Evolutionary conservation across 2,329 filamentous ascomycete genomes (phyloP).

Genomic region (Trichoderma sp.): DNA sequence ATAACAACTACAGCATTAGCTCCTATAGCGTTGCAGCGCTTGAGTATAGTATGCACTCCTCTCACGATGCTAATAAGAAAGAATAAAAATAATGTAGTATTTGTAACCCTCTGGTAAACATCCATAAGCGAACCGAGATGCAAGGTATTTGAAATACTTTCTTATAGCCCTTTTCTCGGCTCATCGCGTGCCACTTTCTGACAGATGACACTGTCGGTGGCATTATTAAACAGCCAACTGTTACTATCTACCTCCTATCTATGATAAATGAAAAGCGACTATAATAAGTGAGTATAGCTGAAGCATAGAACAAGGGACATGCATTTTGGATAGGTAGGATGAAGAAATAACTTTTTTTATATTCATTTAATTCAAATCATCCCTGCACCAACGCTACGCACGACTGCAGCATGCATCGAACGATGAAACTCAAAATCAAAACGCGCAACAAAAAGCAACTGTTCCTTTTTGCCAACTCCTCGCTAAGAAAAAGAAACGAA

Average conservation of each 20-base stretch:
- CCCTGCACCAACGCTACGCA: neutral
- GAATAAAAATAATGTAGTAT: neutral
- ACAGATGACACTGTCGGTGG: neutral
- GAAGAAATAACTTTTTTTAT: neutral
- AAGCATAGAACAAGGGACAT: neutral
- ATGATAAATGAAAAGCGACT: neutral
- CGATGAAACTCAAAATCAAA: neutral
- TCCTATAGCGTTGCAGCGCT: neutral
- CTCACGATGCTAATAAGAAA: neutral
- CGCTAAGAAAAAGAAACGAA: constrained; percentile 27
- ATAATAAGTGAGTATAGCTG: neutral
- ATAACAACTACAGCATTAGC: neutral
- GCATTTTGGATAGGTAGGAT: neutral
- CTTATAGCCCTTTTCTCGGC: neutral
- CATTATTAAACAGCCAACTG: neutral
- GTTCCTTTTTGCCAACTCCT: constrained; percentile 27
- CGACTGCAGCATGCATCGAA: neutral
- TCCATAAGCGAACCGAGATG: neutral
- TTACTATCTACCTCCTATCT: neutral
- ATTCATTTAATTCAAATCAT: neutral
- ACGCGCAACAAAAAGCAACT: neutral
- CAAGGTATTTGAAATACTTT: constrained; percentile 20
- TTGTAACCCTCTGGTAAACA: neutral
- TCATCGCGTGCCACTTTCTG: neutral
- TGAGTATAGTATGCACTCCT: neutral